phyloP scores from a whole-genome alignment of 2,329 filamentous ascomycete species.

The Verticillium isaacii region DNA sequence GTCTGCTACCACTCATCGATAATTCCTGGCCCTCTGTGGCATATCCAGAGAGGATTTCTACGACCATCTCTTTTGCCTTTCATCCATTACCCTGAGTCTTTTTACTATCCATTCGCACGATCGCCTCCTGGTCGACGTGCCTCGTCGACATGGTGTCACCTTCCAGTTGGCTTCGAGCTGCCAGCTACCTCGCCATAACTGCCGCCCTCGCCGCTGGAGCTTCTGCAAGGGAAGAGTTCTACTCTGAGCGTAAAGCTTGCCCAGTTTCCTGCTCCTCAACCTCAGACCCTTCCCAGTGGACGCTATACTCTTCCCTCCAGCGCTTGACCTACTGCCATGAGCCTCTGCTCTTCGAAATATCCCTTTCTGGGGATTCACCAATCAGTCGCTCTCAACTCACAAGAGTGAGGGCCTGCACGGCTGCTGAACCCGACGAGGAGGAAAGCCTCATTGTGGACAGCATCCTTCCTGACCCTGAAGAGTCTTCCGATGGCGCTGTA shows the following conservation, averaged over 20 bases:
- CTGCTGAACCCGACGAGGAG: not conserved
- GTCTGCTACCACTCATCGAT: too few species aligned
- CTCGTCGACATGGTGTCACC: too few species aligned
- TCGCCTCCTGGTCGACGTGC: not conserved
- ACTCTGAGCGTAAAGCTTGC: not conserved
- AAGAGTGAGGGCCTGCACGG: not conserved
- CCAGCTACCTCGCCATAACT: not conserved
- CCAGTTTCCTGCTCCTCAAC: not conserved
- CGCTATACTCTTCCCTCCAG: not conserved
- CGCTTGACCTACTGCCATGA: not conserved
- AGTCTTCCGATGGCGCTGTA: not conserved
- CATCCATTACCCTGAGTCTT: too few species aligned
- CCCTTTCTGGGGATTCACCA: not conserved
- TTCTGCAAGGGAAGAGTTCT: not conserved
- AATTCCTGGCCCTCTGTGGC: too few species aligned
- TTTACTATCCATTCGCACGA: too few species aligned
- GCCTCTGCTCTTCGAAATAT: not conserved
- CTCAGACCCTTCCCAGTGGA: not conserved
- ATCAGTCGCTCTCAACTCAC: not conserved
- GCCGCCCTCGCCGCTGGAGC: not conserved
- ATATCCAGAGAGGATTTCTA: too few species aligned
- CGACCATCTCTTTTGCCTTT: too few species aligned
- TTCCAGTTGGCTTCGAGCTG: not conserved
- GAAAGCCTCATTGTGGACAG: not conserved
- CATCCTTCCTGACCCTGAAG: not conserved